A percentile compares a stretch with the other conserved stretches of the same genome.
Evolutionary conservation across 495 filamentous ascomycete species (phyloP).

Genomic region (Hyaloscypha finlandica): DNA sequence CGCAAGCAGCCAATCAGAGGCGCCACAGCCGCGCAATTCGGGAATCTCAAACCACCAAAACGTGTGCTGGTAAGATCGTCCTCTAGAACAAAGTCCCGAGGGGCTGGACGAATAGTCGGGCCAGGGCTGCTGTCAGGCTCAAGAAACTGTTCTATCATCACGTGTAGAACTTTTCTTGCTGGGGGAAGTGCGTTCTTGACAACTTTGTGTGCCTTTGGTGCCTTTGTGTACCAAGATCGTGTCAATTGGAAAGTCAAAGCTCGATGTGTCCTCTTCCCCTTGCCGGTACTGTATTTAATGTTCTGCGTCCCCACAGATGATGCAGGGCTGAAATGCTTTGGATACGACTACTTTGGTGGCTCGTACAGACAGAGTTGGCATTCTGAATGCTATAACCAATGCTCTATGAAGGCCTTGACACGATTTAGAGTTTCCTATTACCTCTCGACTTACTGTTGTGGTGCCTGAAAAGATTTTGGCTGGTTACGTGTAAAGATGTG

Average conservation of each 20-base stretch:
- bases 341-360: neutral
- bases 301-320: neutral
- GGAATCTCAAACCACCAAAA: constrained; percentile 23
- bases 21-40: neutral
- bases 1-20: constrained; percentile 16
- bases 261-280: neutral
- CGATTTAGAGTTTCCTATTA: too few relatives aligned
- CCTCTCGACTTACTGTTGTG: neutral
- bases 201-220: neutral
- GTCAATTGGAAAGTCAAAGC: neutral
- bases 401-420: too few relatives aligned
- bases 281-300: neutral
- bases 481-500: neutral
- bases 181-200: neutral
- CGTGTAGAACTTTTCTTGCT: neutral
- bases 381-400: neutral
- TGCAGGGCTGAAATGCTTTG: neutral
- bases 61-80: constrained; percentile 23
- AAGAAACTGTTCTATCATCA: neutral
- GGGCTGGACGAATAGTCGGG: neutral
- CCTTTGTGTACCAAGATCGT: neutral
- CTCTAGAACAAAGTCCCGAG: neutral
- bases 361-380: neutral
- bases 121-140: neutral
- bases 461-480: neutral